Conservation (phyloP, 2,329 filamentous ascomycete species). For the Basipetospora chlamydospora region DNA sequence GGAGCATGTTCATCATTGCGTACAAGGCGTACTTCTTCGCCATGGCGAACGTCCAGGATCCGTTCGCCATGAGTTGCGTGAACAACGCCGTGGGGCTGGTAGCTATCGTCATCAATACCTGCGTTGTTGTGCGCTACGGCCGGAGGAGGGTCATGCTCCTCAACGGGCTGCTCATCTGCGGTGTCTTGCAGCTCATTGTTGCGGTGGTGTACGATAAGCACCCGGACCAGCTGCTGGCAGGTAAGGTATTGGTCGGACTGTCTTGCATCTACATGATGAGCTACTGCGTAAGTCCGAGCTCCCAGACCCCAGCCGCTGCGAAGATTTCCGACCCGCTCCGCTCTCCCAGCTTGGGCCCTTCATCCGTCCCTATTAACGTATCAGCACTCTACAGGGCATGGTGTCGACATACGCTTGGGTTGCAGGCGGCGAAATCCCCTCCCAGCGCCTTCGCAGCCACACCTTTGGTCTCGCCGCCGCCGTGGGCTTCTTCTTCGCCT, state of each 20-base stretch:
- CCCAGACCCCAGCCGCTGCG: no score
- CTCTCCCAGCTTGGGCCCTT: neutral
- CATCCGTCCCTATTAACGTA: neutral
- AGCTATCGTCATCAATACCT: slow-evolving; percentile 32
- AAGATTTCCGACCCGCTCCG: no score
- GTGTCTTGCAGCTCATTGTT: slow-evolving; percentile 34
- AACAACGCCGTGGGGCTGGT: slow-evolving; percentile 31
- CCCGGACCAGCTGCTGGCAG: slow-evolving; percentile 15
- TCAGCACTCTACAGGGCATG: slow-evolving; percentile 21
- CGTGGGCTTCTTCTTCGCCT: slow-evolving; percentile 32
- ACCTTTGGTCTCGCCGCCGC: slow-evolving; percentile 35
- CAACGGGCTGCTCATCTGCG: slow-evolving; percentile 29
- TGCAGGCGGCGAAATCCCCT: slow-evolving; percentile 35
- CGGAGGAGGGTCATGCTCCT: slow-evolving; percentile 34
- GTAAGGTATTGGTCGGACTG: slow-evolving; percentile 29
- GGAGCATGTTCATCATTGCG: slow-evolving; percentile 30
- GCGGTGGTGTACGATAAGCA: slow-evolving; percentile 29
- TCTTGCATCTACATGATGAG: slow-evolving; percentile 31
- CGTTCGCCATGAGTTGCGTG: slow-evolving; percentile 37
- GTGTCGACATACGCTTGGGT: slow-evolving; percentile 36
- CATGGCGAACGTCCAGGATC: slow-evolving; percentile 32
- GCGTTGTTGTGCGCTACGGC: slow-evolving; percentile 31
- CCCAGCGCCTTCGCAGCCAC: slow-evolving; percentile 34
- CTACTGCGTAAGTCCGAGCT: slow-evolving; percentile 33
- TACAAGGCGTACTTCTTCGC: slow-evolving; percentile 39